Evolutionary conservation across 2,329 filamentous ascomycete species (phyloP), one percentile per base, ranked within the genome.

Genomic region (Paradendryphiella salina): DNA sequence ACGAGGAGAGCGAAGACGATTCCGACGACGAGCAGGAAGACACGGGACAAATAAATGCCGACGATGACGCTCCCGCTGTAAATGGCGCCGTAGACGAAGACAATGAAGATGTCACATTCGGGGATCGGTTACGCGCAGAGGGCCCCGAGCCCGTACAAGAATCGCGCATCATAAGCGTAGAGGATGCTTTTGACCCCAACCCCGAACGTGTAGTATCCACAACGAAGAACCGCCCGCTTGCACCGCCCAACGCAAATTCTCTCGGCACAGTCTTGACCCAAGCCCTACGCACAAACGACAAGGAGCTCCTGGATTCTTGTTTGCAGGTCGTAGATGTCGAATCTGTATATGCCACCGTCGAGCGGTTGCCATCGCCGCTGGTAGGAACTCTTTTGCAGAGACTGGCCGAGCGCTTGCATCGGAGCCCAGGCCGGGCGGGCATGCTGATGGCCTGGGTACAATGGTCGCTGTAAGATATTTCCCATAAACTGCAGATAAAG

Each of bases 391-490:
- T 99, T 8, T 83, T 99, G 50, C 85, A 86, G 66, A 91, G 90
- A 73, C 82, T 99, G 43, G 90, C 94, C 7, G 88, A 95, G 62
- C 84, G 92, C 52, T 83, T 99, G 70, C 87, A 96, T 74, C 84
- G 88, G 60, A 85, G 90, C 36, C 94, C 94, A 1, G 94, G 93
- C 3, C 85, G 94, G 46, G 93, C 94, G 11, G 91, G 92, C 43
- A 89, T 87, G 67, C 83, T 99, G 26, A 92, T 96, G 82, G 84
- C 88, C 13, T 99, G 94, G 92, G 88, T 97, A 35, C 92, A 96
- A 75, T 96, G 91, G 90, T 93, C 90, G 1, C 83, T 96, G 42
- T 46, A 46, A 46, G 42, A 9, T 13, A 18, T 13, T 18, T 20
- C 23, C 17, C 23, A 31, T 15, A 26, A 36, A n/a, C 17, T 37